Conservation (phyloP, 805 yeast species). For the Nakazawaea pomicola region DNA sequence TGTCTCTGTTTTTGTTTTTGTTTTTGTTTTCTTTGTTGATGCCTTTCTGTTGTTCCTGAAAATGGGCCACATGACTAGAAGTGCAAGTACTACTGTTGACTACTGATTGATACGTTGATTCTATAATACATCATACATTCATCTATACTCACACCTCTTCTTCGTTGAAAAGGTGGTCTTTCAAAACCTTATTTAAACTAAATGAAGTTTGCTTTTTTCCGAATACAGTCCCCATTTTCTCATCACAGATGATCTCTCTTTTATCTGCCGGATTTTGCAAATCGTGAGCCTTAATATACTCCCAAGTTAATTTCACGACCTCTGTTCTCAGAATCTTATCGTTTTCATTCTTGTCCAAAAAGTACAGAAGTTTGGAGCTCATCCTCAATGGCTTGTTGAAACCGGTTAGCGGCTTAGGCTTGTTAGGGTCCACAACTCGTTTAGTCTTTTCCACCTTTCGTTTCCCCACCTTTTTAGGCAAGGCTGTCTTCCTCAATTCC, state of each 20-base stretch:
- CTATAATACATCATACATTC: background rate
- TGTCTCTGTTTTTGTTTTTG: no score
- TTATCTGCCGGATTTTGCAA: constrained; percentile 66
- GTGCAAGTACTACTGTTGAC: no score
- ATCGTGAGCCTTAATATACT: constrained; percentile 54
- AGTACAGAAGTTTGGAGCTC: constrained; percentile 43
- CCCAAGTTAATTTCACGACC: constrained; percentile 68
- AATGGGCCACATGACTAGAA: no score
- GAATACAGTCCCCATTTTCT: constrained; percentile 48
- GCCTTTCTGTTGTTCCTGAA: no score
- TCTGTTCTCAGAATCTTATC: constrained; percentile 56
- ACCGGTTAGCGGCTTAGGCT: constrained; percentile 23
- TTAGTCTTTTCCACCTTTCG: no score
- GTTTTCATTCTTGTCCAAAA: constrained; percentile 38
- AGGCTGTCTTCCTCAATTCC: no score
- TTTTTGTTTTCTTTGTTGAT: no score
- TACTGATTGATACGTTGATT: no score
- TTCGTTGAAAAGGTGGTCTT: constrained; percentile 42
- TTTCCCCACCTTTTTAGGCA: no score
- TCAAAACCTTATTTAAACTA: constrained; percentile 49
- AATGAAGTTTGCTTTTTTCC: constrained; percentile 58
- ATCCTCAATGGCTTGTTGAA: constrained; percentile 41
- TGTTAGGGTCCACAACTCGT: no score
- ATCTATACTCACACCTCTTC: constrained; percentile 15
- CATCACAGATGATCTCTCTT: constrained; percentile 63